Percentiles rank a stretch among this genome's conserved stretches.
phyloP scores from a whole-genome alignment of 75 land plant species.

The Chamaecyparis obtusa region DNA sequence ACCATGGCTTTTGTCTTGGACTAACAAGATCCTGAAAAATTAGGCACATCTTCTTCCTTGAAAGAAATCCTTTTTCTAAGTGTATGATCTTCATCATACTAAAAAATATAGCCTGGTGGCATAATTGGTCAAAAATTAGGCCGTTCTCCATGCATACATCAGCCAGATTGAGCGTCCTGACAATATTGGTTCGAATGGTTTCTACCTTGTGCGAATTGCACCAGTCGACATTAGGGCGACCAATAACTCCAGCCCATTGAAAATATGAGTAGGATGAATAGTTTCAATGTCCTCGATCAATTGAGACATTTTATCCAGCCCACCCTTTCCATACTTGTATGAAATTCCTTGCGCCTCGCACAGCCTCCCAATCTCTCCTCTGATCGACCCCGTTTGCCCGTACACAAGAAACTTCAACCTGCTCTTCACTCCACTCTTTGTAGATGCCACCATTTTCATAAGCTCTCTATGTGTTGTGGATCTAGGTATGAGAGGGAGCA shows the following conservation, averaged over 20 bases:
- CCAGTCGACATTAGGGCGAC: constrained; percentile 44
- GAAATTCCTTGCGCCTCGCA: constrained; percentile 45
- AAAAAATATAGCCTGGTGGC: constrained; percentile 78
- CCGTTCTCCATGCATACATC: constrained; percentile 57
- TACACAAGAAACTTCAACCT: constrained; percentile 49
- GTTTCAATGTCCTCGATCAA: constrained; percentile 34
- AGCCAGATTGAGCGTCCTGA: constrained; percentile 62
- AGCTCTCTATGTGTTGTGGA: not conserved
- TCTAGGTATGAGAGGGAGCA: not conserved
- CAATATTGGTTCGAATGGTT: constrained; percentile 51
- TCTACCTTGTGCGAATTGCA: constrained; percentile 53
- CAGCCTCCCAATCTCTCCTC: constrained; percentile 49
- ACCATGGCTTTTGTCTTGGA: constrained; percentile 84
- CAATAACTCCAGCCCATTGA: constrained; percentile 70
- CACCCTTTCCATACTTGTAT: constrained; percentile 47
- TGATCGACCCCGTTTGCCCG: constrained; percentile 65
- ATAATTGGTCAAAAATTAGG: constrained; percentile 50
- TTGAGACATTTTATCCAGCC: constrained; percentile 43
- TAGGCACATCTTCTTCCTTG: constrained; percentile 69
- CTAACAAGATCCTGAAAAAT: constrained; percentile 65
- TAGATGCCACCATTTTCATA: constrained; percentile 6
- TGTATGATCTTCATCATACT: constrained; percentile 61
- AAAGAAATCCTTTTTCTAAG: constrained; percentile 55
- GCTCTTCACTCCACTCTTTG: not conserved
- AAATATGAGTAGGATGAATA: constrained; percentile 52